phyloP scores from a whole-genome alignment of 495 filamentous ascomycete species.

The Penicillium bialowiezense region DNA sequence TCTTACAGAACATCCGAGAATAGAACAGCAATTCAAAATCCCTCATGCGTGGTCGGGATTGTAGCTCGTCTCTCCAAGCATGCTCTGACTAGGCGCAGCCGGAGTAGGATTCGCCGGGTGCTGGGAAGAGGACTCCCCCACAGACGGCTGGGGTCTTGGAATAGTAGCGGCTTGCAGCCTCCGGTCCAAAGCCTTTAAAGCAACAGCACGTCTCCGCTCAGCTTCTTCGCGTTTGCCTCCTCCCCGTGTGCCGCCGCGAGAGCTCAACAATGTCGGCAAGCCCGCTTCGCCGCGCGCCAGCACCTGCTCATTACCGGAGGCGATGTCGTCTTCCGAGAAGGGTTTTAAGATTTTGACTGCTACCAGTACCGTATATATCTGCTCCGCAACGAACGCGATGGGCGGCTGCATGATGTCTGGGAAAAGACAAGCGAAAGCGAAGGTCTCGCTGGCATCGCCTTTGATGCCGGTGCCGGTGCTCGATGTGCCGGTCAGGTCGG shows the following conservation, averaged over 20 bases:
- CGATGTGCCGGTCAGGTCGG: slow-evolving; percentile 52
- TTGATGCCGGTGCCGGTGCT: slow-evolving; percentile 52
- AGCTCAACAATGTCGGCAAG: slow-evolving; percentile 59
- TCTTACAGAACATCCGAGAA: background rate
- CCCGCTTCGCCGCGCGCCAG: slow-evolving; percentile 65
- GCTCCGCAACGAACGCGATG: slow-evolving; percentile 67
- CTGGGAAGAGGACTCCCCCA: slow-evolving; percentile 35
- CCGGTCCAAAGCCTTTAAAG: slow-evolving; percentile 88
- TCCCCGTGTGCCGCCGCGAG: slow-evolving; percentile 37
- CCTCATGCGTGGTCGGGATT: slow-evolving; percentile 58
- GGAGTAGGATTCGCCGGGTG: slow-evolving; percentile 29
- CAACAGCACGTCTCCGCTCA: slow-evolving; percentile 82
- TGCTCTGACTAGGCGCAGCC: slow-evolving; percentile 36
- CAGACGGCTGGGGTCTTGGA: slow-evolving; percentile 30
- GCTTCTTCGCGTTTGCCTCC: slow-evolving; percentile 77
- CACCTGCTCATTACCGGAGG: slow-evolving; percentile 71
- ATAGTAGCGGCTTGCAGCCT: slow-evolving; percentile 78
- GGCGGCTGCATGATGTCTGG: slow-evolving; percentile 80
- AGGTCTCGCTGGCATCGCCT: slow-evolving; percentile 93
- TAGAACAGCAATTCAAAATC: background rate
- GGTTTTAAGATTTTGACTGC: slow-evolving; percentile 74
- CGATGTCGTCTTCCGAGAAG: slow-evolving; percentile 82
- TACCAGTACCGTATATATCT: slow-evolving; percentile 72
- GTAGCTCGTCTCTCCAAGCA: slow-evolving; percentile 68
- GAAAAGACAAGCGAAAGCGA: slow-evolving; percentile 93